Percentiles rank a stretch among this genome's conserved stretches.
Evolutionary conservation across 2,329 filamentous ascomycete genomes (phyloP).

Genomic region (Ilyonectria destructans): DNA sequence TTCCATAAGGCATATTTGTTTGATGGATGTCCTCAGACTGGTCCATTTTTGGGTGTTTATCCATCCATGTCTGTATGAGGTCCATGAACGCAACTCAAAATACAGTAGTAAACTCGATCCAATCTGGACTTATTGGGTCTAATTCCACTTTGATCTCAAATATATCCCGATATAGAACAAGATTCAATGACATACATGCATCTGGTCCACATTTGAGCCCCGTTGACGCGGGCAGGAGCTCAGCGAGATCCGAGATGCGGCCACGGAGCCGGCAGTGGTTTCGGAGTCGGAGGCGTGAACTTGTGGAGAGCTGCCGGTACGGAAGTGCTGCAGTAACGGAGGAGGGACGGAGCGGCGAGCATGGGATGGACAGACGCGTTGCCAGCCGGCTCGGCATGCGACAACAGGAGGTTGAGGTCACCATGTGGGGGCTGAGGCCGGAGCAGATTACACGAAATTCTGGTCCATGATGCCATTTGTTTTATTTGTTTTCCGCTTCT

Average conservation of each 20-base stretch:
- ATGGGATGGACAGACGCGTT: not conserved
- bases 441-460: not conserved
- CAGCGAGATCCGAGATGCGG: slow-evolving; percentile 33
- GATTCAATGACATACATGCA: slow-evolving; percentile 41
- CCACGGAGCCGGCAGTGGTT: slow-evolving; percentile 36
- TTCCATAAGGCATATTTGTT: not conserved
- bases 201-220: slow-evolving; percentile 43
- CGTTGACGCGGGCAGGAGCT: slow-evolving; percentile 33
- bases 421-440: not conserved
- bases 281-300: slow-evolving; percentile 3
- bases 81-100: not conserved
- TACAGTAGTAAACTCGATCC: not conserved
- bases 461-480: too few relatives aligned
- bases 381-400: not conserved
- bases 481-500: too few relatives aligned
- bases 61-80: not conserved
- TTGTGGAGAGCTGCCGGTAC: slow-evolving; percentile 20
- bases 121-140: not conserved
- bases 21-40: not conserved
- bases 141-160: slow-evolving; percentile 11
- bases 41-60: not conserved
- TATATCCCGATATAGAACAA: slow-evolving; percentile 29
- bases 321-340: slow-evolving; percentile 8
- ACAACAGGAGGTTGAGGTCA: not conserved
- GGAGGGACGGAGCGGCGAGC: not conserved